These are phyloP conservation scores for Eremothecium gossypii DNA, from an alignment of 1,139 yeast genomes.

Conservation along the genomic window DNA sequence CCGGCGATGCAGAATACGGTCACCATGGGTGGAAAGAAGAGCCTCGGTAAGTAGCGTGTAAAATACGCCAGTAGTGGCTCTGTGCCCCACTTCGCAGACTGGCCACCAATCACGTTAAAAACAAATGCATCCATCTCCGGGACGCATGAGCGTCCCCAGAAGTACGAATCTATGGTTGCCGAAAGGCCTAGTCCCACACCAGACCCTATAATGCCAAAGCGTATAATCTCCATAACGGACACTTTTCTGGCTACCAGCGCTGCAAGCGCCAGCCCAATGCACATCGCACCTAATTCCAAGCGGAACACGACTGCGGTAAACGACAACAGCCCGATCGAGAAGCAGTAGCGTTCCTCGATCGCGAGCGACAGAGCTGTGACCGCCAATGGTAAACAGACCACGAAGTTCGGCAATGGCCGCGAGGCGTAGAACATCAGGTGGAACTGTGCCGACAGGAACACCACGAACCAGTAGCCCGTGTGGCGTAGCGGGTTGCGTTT, in stretches of 20 bases:
- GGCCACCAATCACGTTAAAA: slow-evolving; percentile 67
- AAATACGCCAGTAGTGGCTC: slow-evolving; percentile 70
- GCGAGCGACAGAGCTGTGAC: slow-evolving; percentile 45
- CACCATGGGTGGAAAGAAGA: slow-evolving; percentile 54
- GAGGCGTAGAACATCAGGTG: slow-evolving; percentile 71
- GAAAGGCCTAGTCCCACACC: slow-evolving; percentile 45
- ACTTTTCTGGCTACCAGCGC: slow-evolving; percentile 39
- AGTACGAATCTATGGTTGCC: slow-evolving; percentile 55
- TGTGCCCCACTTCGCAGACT: slow-evolving; percentile 73
- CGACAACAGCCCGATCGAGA: slow-evolving; percentile 50
- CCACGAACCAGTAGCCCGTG: slow-evolving; percentile 47
- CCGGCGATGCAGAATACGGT: slow-evolving; percentile 36
- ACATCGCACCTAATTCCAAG: slow-evolving; percentile 59
- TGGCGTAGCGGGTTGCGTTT: neutral
- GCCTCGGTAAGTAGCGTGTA: slow-evolving; percentile 43
- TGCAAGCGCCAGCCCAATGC: slow-evolving; percentile 39
- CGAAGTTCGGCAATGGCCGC: slow-evolving; percentile 77
- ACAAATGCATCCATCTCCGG: slow-evolving; percentile 72
- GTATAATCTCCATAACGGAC: slow-evolving; percentile 31
- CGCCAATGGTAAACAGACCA: slow-evolving; percentile 65
- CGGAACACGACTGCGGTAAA: slow-evolving; percentile 64
- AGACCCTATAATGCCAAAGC: slow-evolving; percentile 45
- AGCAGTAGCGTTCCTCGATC: slow-evolving; percentile 39
- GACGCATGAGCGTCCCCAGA: slow-evolving; percentile 50
- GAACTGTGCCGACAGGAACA: slow-evolving; percentile 59